These are phyloP conservation scores for Alternaria conjuncta DNA, from an alignment of 2,329 filamentous ascomycete species.

Conservation along the genomic window DNA sequence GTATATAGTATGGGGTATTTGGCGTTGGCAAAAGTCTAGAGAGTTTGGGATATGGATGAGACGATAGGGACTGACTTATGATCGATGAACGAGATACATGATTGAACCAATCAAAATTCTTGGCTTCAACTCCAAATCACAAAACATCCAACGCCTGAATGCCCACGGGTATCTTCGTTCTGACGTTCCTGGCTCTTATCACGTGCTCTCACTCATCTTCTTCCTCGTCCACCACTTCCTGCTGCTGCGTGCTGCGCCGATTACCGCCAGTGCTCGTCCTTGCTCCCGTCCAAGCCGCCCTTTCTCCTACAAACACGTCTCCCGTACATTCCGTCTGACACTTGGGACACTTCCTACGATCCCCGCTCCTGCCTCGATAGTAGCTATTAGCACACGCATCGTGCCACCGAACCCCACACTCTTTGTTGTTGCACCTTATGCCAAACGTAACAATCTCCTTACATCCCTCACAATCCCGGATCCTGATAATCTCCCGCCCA, in stretches of 20 bases:
- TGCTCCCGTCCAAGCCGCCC: constrained; percentile 25
- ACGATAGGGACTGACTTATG: neutral
- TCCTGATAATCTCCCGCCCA: constrained; percentile 60
- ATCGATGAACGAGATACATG: neutral
- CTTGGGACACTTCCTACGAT: constrained; percentile 35
- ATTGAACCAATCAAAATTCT: neutral
- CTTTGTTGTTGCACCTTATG: constrained; percentile 34
- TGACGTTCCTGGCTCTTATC: neutral
- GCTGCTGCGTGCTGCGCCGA: constrained; percentile 1
- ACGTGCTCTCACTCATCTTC: constrained; percentile 12
- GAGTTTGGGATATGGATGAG: neutral
- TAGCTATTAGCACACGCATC: constrained; percentile 43
- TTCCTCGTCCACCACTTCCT: constrained; percentile 3
- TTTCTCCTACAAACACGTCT: constrained; percentile 61
- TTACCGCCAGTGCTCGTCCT: constrained; percentile 14
- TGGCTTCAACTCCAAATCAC: neutral
- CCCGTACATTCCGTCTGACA: constrained; percentile 41
- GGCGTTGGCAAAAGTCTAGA: constrained; percentile 1
- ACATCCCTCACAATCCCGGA: constrained; percentile 89
- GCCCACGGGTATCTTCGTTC: constrained; percentile 4
- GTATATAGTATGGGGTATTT: constrained; percentile 15
- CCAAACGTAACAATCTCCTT: constrained; percentile 83
- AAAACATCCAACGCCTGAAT: neutral
- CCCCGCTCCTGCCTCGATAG: constrained; percentile 27
- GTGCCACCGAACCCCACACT: constrained; percentile 43